Conservation (phyloP, 176 grass and related monocot species). For the Carex pumila region DNA sequence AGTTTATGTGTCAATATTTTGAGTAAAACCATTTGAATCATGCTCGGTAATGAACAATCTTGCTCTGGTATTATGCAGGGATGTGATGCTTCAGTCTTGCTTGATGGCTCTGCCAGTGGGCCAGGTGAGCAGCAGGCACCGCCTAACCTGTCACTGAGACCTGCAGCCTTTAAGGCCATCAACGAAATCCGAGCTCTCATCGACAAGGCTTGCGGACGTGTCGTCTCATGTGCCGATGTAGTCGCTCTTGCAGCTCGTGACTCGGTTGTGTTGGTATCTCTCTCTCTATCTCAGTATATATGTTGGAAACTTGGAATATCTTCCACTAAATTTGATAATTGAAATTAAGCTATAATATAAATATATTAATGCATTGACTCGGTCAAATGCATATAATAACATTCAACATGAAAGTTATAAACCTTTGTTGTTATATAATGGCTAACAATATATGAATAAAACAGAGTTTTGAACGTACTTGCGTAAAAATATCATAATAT, state of each 20-base stretch:
- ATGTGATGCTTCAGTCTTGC: constrained; percentile 60
- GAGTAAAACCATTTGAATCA: too few species aligned
- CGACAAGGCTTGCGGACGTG: constrained; percentile 26
- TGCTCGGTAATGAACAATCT: too few species aligned
- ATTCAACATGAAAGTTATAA: too few species aligned
- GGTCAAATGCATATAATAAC: too few species aligned
- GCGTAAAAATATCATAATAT: too few species aligned
- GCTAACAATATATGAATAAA: too few species aligned
- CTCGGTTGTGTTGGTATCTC: constrained; percentile 32
- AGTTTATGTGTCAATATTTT: too few species aligned
- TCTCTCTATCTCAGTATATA: neutral
- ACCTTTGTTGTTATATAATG: too few species aligned
- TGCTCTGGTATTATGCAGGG: constrained; percentile 24
- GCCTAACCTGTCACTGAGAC: constrained; percentile 42
- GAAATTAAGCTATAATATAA: too few species aligned
- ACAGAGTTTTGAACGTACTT: too few species aligned
- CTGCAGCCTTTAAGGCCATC: constrained; percentile 55
- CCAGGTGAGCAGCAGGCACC: constrained; percentile 28
- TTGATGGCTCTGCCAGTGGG: constrained; percentile 13
- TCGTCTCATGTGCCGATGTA: constrained; percentile 83
- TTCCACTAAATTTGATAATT: neutral
- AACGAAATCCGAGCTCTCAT: constrained; percentile 47
- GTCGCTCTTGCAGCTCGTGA: constrained; percentile 47
- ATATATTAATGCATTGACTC: too few species aligned
- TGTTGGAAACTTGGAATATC: too few species aligned